These are phyloP conservation scores for Cladorrhinum sp. DNA, from an alignment of 2,329 filamentous ascomycete species.

Conservation along the genomic window DNA sequence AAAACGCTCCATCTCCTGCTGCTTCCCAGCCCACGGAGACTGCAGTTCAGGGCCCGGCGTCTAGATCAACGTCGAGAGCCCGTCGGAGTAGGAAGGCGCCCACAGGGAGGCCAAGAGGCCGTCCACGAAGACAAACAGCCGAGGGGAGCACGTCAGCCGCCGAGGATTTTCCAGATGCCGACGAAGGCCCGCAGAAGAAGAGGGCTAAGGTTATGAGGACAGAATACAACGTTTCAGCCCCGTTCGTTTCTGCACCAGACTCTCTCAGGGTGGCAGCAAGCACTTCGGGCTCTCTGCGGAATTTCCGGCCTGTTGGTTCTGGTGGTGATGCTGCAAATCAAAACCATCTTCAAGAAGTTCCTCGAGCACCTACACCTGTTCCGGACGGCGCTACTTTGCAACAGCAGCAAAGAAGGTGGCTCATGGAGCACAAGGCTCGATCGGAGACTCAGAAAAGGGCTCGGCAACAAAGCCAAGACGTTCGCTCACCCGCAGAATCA, in stretches of 20 bases:
- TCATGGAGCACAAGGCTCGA: constrained; percentile 51
- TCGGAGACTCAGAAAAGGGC: constrained; percentile 53
- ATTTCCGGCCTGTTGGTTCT: constrained; percentile 69
- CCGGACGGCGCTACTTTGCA: constrained; percentile 47
- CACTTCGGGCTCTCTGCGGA: constrained; percentile 81
- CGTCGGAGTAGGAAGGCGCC: constrained; percentile 45
- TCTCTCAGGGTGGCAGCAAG: constrained; percentile 88
- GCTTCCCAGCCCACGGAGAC: constrained; percentile 29
- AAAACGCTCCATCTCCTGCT: constrained; percentile 26
- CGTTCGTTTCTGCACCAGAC: constrained; percentile 70
- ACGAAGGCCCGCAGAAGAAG: constrained; percentile 63
- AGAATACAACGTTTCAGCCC: constrained; percentile 51
- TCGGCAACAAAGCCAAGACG: constrained; percentile 44
- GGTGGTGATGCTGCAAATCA: constrained; percentile 40
- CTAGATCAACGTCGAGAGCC: constrained; percentile 59
- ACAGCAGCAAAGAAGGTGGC: constrained; percentile 33
- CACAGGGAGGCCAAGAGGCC: constrained; percentile 55
- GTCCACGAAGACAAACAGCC: constrained; percentile 52
- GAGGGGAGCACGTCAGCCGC: constrained; percentile 68
- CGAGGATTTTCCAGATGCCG: constrained; percentile 63
- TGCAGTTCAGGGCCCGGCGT: constrained; percentile 39
- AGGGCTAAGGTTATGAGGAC: constrained; percentile 75
- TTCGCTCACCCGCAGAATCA: constrained; percentile 54
- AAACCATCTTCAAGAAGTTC: constrained; percentile 66
- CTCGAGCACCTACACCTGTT: constrained; percentile 73